These are phyloP conservation scores for Arxiozyma bovina DNA, from an alignment of 1,139 yeast species.

Conservation along the genomic window DNA sequence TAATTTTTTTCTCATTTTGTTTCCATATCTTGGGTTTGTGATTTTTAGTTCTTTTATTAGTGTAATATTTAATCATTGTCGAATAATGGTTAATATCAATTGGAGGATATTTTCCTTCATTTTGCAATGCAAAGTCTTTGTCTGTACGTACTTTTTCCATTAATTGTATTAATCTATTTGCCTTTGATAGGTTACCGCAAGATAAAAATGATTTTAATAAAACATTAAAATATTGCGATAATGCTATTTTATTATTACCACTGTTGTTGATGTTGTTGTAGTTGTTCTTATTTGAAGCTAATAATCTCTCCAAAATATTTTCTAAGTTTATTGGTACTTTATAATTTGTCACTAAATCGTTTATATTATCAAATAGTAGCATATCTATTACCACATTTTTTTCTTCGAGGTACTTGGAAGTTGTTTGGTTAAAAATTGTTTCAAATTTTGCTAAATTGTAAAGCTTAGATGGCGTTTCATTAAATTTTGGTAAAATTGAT, in stretches of 20 bases:
- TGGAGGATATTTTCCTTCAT: neutral
- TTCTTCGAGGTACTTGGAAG: constrained; percentile 8
- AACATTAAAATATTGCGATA: constrained; percentile 1
- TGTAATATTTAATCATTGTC: constrained; percentile 20
- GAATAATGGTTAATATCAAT: constrained; percentile 20
- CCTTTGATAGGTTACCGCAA: constrained; percentile 13
- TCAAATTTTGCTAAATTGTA: constrained; percentile 7
- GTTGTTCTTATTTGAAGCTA: neutral
- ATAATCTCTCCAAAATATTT: neutral
- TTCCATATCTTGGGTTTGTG: neutral
- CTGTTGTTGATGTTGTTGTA: no score
- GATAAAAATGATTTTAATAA: constrained; percentile 13
- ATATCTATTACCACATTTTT: constrained; percentile 12
- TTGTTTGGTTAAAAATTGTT: constrained; percentile 11
- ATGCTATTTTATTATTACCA: neutral
- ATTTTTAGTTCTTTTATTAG: neutral
- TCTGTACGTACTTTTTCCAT: neutral
- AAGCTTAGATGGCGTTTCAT: neutral
- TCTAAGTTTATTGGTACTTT: neutral
- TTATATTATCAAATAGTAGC: constrained; percentile 8
- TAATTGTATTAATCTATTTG: constrained; percentile 5
- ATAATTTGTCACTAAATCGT: constrained; percentile 4
- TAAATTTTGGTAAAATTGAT: constrained; percentile 5
- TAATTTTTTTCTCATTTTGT: constrained; percentile 6
- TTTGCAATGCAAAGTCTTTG: neutral